phyloP scores from a whole-genome alignment of 805 yeast species.

The Komagataella pseudopastoris region DNA sequence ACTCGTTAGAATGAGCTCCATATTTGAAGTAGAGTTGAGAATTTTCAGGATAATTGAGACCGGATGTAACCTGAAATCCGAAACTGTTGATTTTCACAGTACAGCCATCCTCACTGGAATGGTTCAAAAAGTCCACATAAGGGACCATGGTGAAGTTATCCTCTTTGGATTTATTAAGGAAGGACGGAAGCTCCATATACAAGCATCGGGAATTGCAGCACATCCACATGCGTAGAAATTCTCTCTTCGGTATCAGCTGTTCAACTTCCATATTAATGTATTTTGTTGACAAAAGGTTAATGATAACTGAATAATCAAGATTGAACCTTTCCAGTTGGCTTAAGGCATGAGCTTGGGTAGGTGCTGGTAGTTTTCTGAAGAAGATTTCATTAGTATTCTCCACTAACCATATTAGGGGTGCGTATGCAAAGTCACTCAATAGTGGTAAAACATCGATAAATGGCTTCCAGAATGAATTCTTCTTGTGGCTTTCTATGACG shows the following conservation, averaged over 20 bases:
- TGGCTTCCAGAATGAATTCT: conserved; percentile 49
- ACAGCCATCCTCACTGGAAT: conserved; percentile 39
- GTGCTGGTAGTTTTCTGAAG: conserved; percentile 27
- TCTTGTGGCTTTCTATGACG: conserved; percentile 26
- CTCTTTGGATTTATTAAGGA: conserved; percentile 27
- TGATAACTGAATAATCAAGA: conserved; percentile 28
- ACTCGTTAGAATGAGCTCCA: conserved; percentile 83
- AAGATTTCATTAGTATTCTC: conserved; percentile 13
- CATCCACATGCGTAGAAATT: conserved; percentile 64
- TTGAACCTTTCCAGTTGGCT: conserved; percentile 28
- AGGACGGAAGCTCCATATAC: conserved; percentile 48
- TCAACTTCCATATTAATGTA: background rate
- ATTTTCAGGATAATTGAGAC: conserved; percentile 16
- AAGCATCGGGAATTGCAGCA: conserved; percentile 87
- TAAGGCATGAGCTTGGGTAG: conserved; percentile 23
- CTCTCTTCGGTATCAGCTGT: conserved; percentile 8
- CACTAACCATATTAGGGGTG: conserved; percentile 56
- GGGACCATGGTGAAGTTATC: conserved; percentile 89
- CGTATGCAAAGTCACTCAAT: conserved; percentile 30
- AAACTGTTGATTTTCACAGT: conserved; percentile 25
- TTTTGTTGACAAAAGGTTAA: conserved; percentile 9
- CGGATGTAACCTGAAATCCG: conserved; percentile 41
- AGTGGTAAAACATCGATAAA: conserved; percentile 56
- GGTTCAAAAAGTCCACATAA: conserved; percentile 79
- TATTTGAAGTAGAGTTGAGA: conserved; percentile 65